Evolutionary conservation across 495 filamentous ascomycete species (phyloP).

Genomic region (Aspergillus avenaceus): DNA sequence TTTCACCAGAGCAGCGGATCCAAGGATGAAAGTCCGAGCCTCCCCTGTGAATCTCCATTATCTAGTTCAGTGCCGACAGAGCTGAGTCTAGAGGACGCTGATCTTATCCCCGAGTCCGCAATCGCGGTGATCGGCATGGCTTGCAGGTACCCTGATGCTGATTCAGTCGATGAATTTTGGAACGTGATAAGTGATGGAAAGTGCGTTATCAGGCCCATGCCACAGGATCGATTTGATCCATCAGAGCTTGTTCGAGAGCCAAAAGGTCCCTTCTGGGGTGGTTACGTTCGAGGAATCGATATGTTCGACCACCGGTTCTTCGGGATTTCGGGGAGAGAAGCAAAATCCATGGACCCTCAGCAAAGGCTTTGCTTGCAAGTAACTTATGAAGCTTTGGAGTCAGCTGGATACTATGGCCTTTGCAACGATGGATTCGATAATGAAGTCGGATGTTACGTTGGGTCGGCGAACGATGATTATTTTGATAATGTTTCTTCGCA

Average conservation of each 20-base stretch:
- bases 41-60: too few species aligned
- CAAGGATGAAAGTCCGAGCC: too few species aligned
- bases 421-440: not conserved
- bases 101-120: not conserved
- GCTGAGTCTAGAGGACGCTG: too few species aligned
- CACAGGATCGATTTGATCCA: slow-evolving; percentile 16
- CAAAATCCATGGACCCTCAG: slow-evolving; percentile 43
- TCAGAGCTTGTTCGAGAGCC: too few species aligned
- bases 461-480: slow-evolving; percentile 26
- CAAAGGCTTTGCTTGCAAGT: slow-evolving; percentile 42
- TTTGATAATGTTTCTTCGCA: slow-evolving; percentile 27
- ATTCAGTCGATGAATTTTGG: slow-evolving; percentile 38
- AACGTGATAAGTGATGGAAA: slow-evolving; percentile 22
- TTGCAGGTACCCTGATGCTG: slow-evolving; percentile 33
- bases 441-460: slow-evolving; percentile 30
- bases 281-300: slow-evolving; percentile 25
- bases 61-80: too few species aligned
- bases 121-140: slow-evolving; percentile 44
- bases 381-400: slow-evolving; percentile 40
- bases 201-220: slow-evolving; percentile 8
- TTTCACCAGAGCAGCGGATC: too few species aligned
- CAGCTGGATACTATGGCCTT: slow-evolving; percentile 24
- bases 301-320: slow-evolving; percentile 46
- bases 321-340: slow-evolving; percentile 35
- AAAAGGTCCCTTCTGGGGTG: slow-evolving; percentile 13